Evolutionary conservation across 2,329 filamentous ascomycete genomes (phyloP).

Genomic region (Pleoardoris graminearum): DNA sequence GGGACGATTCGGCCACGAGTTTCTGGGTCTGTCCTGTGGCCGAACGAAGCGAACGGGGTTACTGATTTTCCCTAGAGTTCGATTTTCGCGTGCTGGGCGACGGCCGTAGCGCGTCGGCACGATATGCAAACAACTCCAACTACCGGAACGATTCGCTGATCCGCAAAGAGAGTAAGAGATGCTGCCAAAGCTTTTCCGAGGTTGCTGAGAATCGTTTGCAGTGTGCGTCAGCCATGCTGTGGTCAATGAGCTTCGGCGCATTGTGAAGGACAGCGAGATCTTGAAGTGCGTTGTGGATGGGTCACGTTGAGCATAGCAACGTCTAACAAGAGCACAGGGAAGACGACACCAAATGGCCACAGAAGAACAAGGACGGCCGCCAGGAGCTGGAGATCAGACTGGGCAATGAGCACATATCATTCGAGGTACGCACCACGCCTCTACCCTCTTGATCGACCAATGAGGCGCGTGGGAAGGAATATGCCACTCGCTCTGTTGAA

Average conservation of each 20-base stretch:
- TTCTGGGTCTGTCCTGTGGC: slow-evolving; percentile 70
- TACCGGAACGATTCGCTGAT: slow-evolving; percentile 98
- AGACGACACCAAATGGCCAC: slow-evolving; percentile 97
- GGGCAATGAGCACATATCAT: slow-evolving; percentile 95
- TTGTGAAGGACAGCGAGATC: slow-evolving; percentile 96
- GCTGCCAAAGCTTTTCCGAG: neutral
- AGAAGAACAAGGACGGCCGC: slow-evolving; percentile 98
- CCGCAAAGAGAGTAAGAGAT: slow-evolving; percentile 90
- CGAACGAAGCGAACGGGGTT: neutral
- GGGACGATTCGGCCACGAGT: slow-evolving; percentile 96
- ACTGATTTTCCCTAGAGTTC: slow-evolving; percentile 69
- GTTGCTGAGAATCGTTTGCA: slow-evolving; percentile 45
- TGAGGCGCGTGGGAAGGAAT: too few relatives aligned
- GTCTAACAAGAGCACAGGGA: slow-evolving; percentile 62
- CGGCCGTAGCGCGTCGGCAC: slow-evolving; percentile 86
- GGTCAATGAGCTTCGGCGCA: slow-evolving; percentile 92
- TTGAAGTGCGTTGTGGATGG: slow-evolving; percentile 70
- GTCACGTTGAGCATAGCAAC: neutral
- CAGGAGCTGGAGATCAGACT: slow-evolving; percentile 95
- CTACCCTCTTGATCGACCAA: too few relatives aligned
- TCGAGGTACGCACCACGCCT: slow-evolving; percentile 77
- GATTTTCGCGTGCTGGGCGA: slow-evolving; percentile 93
- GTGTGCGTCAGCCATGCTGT: slow-evolving; percentile 94
- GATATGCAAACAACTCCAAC: slow-evolving; percentile 99
- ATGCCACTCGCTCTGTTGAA: too few relatives aligned